phyloP scores from a whole-genome alignment of 2,329 filamentous ascomycete genomes.

The Alternaria viburni region DNA sequence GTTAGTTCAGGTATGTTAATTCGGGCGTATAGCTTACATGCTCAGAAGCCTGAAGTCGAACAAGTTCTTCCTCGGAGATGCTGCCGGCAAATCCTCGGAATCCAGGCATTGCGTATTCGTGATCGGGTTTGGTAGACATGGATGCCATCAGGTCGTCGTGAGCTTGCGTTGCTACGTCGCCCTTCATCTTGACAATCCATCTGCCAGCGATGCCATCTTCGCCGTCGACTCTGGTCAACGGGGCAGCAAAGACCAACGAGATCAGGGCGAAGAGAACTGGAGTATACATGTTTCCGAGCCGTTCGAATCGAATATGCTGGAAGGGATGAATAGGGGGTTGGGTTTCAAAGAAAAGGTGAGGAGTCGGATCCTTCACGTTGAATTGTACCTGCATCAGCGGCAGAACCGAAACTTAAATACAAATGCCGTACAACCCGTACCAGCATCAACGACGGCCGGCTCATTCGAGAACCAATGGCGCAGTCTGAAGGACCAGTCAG shows the following conservation, averaged over 20 bases:
- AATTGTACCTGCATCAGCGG: background rate
- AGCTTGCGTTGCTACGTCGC: constrained; percentile 27
- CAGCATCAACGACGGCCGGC: background rate
- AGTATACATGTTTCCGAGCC: background rate
- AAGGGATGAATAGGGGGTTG: background rate
- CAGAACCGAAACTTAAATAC: background rate
- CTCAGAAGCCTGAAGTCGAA: constrained; percentile 30
- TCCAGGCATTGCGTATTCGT: constrained; percentile 43
- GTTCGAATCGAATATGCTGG: background rate
- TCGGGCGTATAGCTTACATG: constrained; percentile 20
- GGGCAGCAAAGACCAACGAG: background rate
- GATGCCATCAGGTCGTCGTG: constrained; percentile 27
- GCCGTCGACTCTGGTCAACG: background rate
- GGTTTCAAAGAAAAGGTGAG: background rate
- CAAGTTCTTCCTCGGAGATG: constrained; percentile 34
- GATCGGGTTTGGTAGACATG: constrained; percentile 25
- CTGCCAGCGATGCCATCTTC: background rate
- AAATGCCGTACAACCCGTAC: background rate
- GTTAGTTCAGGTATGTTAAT: background rate
- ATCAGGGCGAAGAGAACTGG: background rate
- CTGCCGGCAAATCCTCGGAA: constrained; percentile 49
- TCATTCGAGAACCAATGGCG: background rate
- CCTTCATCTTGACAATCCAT: constrained; percentile 52
- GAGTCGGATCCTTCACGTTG: background rate
- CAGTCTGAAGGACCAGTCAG: background rate